These are phyloP conservation scores for Pichia ethanolica DNA, from an alignment of 805 yeast genomes.

Conservation along the genomic window DNA sequence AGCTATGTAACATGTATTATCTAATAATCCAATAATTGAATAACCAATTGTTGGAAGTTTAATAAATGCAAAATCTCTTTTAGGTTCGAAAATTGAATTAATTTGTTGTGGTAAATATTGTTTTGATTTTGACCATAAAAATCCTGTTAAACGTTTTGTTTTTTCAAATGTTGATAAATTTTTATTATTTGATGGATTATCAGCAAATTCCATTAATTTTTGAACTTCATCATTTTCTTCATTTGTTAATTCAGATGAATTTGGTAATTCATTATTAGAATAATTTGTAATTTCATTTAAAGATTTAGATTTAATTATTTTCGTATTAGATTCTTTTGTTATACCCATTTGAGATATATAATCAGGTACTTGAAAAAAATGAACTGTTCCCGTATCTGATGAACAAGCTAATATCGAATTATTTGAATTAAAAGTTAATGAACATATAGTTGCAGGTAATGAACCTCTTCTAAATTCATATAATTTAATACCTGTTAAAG, in stretches of 20 bases:
- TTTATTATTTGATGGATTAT: background rate
- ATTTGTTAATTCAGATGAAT: background rate
- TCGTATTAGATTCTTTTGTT: background rate
- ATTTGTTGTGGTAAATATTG: slow-evolving; percentile 66
- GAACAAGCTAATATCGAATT: slow-evolving; percentile 72
- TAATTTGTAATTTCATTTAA: too few relatives aligned
- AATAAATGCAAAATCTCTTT: slow-evolving; percentile 84
- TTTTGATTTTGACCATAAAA: slow-evolving; percentile 23
- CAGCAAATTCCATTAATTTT: background rate
- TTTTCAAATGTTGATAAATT: background rate
- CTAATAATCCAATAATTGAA: slow-evolving; percentile 25
- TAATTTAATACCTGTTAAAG: slow-evolving; percentile 53
- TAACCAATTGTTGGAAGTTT: slow-evolving; percentile 39
- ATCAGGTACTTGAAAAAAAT: slow-evolving; percentile 47
- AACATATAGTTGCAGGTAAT: slow-evolving; percentile 72
- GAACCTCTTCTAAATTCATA: slow-evolving; percentile 80
- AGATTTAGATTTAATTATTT: too few relatives aligned
- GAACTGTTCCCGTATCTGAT: slow-evolving; percentile 87
- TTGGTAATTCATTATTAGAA: background rate
- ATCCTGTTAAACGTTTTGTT: slow-evolving; percentile 21
- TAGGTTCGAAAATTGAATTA: slow-evolving; percentile 78
- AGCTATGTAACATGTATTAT: slow-evolving; percentile 55
- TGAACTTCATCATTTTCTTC: background rate
- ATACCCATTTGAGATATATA: background rate
- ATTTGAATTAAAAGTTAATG: slow-evolving; percentile 67